Evolutionary conservation across 75 land plant genomes (phyloP).

Genomic region (Azolla pinnata): DNA sequence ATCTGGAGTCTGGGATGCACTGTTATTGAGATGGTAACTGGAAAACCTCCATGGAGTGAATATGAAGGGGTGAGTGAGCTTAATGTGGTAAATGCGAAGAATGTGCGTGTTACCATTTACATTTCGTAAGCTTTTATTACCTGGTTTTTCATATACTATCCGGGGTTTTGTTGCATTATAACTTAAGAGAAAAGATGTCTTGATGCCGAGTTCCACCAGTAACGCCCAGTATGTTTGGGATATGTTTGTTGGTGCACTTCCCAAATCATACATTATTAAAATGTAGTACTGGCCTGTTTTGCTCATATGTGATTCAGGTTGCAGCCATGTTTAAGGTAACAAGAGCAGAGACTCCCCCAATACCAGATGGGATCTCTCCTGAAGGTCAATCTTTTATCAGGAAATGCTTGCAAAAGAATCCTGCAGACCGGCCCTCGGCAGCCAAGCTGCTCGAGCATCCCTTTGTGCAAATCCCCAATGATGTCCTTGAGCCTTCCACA

Average conservation of each 20-base stretch:
- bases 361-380: constrained; percentile 51
- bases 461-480: constrained; percentile 34
- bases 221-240: too few relatives aligned
- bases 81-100: background rate
- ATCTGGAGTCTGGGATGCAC: constrained; percentile 96
- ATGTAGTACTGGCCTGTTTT: too few relatives aligned
- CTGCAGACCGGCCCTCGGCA: constrained; percentile 66
- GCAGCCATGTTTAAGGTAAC: constrained; percentile 78
- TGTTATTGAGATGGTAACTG: constrained; percentile 76
- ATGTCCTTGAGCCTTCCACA: constrained; percentile 10
- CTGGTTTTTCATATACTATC: too few relatives aligned
- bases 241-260: too few relatives aligned
- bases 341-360: constrained; percentile 38
- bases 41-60: constrained; percentile 79
- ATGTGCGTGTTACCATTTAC: too few relatives aligned
- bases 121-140: constrained; percentile 3
- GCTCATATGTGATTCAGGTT: too few relatives aligned
- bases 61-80: constrained; percentile 45
- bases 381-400: constrained; percentile 60
- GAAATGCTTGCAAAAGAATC: constrained; percentile 54
- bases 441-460: constrained; percentile 52
- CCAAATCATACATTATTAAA: too few relatives aligned
- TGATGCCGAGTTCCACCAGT: too few relatives aligned
- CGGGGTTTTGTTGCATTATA: too few relatives aligned
- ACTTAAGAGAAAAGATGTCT: too few relatives aligned